Percentiles rank a stretch among this genome's conserved stretches.
phyloP scores from a whole-genome alignment of 768 basidiomycete species.

The Daedaleopsis nitida region DNA sequence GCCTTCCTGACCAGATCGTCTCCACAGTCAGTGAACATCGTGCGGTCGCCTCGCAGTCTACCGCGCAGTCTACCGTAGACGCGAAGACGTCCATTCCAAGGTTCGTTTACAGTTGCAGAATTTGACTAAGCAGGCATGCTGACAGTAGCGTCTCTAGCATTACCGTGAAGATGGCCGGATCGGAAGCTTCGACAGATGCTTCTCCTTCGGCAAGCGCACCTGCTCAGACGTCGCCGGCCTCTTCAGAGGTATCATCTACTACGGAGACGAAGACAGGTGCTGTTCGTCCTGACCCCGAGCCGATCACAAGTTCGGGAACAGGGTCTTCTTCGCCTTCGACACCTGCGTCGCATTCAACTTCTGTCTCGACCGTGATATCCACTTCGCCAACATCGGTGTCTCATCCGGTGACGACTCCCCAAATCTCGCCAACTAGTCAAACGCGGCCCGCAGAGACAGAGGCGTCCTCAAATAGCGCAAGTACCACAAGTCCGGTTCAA shows the following conservation, averaged over 20 bases:
- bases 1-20: neutral
- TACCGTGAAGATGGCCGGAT: neutral
- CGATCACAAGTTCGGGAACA: neutral
- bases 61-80: neutral
- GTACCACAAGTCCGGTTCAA: neutral
- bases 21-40: neutral
- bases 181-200: neutral
- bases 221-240: neutral
- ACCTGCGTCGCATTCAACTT: slow-evolving; percentile 2
- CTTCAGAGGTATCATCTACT: slow-evolving; percentile 14
- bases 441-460: neutral
- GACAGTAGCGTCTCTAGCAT: neutral
- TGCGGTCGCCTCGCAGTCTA: neutral
- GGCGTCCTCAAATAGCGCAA: neutral
- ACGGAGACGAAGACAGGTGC: neutral
- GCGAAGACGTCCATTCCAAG: neutral
- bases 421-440: neutral
- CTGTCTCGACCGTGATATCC: slow-evolving; percentile 4
- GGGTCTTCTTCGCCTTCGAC: slow-evolving; percentile 5
- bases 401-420: neutral
- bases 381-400: neutral
- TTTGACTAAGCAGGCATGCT: neutral
- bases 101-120: neutral
- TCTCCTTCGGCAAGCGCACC: neutral
- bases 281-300: slow-evolving; percentile 2